phyloP scores from a whole-genome alignment of 192 early-diverging fungal genomes.

The Linnemannia zychae region DNA sequence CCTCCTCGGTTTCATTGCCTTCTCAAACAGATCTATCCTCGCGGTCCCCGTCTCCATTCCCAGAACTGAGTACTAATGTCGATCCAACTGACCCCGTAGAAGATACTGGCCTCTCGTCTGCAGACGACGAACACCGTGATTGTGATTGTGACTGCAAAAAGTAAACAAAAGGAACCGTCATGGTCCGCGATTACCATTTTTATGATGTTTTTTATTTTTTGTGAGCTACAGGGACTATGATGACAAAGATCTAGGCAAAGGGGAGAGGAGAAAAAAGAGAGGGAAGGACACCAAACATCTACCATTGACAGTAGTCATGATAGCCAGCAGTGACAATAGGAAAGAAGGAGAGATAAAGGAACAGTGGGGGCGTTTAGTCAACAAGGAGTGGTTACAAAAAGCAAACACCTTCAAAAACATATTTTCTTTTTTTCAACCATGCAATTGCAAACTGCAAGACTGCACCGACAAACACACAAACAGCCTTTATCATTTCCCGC shows the following conservation, averaged over 20 bases:
- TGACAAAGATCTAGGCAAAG: neutral
- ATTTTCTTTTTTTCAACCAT: neutral
- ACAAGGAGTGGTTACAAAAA: neutral
- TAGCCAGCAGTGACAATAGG: neutral
- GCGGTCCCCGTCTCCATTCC: neutral
- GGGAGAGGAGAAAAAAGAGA: neutral
- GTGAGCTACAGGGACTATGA: neutral
- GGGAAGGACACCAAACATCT: neutral
- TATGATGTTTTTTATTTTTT: constrained; percentile 3
- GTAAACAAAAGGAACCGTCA: neutral
- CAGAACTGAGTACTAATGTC: neutral
- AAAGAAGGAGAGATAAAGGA: neutral
- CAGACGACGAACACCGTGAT: neutral
- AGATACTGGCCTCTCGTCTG: neutral
- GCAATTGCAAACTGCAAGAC: neutral
- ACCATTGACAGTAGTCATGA: neutral
- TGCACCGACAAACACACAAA: neutral
- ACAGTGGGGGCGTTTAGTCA: neutral
- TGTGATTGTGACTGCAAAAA: constrained; percentile 14
- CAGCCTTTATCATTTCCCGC: neutral
- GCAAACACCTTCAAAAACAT: neutral
- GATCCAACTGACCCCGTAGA: neutral
- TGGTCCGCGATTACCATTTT: neutral
- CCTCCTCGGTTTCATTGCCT: neutral
- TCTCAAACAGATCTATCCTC: neutral